These are phyloP conservation scores for Blumeria hordei DNA, from an alignment of 2,329 filamentous ascomycete genomes.

Conservation along the genomic window DNA sequence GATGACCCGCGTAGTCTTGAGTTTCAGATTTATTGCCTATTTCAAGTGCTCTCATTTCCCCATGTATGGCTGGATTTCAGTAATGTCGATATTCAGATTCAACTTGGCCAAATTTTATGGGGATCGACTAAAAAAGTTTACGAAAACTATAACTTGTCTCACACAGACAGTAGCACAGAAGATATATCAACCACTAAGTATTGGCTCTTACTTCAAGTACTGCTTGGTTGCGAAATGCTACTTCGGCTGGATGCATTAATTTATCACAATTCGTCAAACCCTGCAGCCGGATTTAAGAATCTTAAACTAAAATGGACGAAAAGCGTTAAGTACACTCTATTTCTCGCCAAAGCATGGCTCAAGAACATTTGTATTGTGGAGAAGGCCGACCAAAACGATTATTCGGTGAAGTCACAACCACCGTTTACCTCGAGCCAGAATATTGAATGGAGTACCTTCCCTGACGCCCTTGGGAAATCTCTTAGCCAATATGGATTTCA, in stretches of 20 bases:
- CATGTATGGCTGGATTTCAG: constrained; percentile 56
- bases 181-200: constrained; percentile 37
- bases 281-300: constrained; percentile 29
- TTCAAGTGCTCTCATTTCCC: constrained; percentile 37
- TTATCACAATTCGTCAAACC: constrained; percentile 25
- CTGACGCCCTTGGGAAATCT: constrained; percentile 9
- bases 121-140: constrained; percentile 18
- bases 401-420: constrained; percentile 12
- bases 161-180: constrained; percentile 23
- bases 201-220: constrained; percentile 41
- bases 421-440: constrained; percentile 2
- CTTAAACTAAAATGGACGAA: constrained; percentile 37
- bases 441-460: constrained; percentile 19
- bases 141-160: constrained; percentile 10
- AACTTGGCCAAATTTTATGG: constrained; percentile 50
- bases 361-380: constrained; percentile 37
- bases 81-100: constrained; percentile 49
- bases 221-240: constrained; percentile 40
- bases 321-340: constrained; percentile 42
- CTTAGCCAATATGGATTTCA: constrained; percentile 16
- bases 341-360: constrained; percentile 41
- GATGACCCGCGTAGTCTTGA: constrained; percentile 36
- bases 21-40: constrained; percentile 43
- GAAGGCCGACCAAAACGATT: constrained; percentile 8
- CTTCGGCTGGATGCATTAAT: constrained; percentile 38